Evolutionary conservation across 805 yeast genomes (phyloP).

Genomic region (Ogataea pignaliae): DNA sequence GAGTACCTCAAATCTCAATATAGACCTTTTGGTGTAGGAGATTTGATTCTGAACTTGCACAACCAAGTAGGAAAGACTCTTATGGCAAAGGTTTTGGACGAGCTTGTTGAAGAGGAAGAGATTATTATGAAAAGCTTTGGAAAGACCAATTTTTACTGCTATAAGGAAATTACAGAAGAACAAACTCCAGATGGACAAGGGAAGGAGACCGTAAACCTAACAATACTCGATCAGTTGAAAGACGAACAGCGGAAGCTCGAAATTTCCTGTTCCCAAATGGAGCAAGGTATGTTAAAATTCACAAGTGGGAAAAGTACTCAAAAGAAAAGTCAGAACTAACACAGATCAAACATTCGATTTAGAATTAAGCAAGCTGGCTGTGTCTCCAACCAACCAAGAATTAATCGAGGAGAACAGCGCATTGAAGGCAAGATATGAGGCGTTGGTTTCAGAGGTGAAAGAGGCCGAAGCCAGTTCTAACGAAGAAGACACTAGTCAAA

Average conservation of each 20-base stretch:
- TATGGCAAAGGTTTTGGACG: slow-evolving; percentile 34
- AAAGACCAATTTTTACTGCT: slow-evolving; percentile 39
- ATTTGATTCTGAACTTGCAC: slow-evolving; percentile 42
- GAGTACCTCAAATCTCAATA: slow-evolving; percentile 39
- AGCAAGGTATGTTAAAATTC: neutral
- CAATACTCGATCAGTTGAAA: slow-evolving; percentile 2
- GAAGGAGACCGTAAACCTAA: slow-evolving; percentile 7
- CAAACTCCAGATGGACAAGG: slow-evolving; percentile 4
- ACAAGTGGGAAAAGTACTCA: no score
- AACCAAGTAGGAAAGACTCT: slow-evolving; percentile 33
- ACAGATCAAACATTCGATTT: no score
- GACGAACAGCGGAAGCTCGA: slow-evolving; percentile 1
- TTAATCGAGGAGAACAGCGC: no score
- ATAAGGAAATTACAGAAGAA: slow-evolving; percentile 26
- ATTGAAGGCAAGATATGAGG: neutral
- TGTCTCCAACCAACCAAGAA: no score
- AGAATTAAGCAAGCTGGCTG: no score
- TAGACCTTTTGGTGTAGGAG: slow-evolving; percentile 45
- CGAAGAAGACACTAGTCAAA: neutral
- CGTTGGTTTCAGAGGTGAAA: neutral
- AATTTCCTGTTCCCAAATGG: neutral
- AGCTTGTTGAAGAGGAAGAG: slow-evolving; percentile 29
- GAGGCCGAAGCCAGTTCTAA: neutral
- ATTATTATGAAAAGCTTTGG: slow-evolving; percentile 40
- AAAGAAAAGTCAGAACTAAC: no score